Evolutionary conservation across 2,329 filamentous ascomycete species (phyloP), one percentile per base, ranked within the genome.

Genomic region (Ascomycota sp.): DNA sequence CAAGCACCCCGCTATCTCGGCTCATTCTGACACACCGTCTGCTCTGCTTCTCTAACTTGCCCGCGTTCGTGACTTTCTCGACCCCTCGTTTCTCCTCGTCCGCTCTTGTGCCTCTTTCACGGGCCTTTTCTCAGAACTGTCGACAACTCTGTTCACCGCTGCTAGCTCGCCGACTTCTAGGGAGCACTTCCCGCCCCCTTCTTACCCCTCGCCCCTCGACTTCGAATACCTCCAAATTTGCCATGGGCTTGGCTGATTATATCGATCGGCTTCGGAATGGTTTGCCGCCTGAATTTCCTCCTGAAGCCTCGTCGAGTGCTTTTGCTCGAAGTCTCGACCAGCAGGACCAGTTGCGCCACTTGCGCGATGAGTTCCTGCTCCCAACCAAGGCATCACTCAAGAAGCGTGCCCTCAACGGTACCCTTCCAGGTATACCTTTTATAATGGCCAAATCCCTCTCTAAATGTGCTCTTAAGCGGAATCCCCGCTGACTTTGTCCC

Each of bases 361-460:
- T 80, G 32, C 66, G 80, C 21, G 53, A 69, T 17, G 66, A 86
- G 40, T 93, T 86, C 47, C 63, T 76, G 28, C 72, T 91, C 27
- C 83, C 83, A 0, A 76, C 75, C 3, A 80, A 72, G 47, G 58
- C 56, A 8, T 79, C 83, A 25, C 52, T 89, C 27, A 72, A 65
- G 46, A 66, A 75, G 38, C 74, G 60, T 37, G 68, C 62, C 0
- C 49, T 79, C 8, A 50, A 58, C 12, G 58, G 56, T 13, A 46
- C 40, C 4, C 39, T 58, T 25, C 53, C 53, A n/a, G 47, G 57
- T 61, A 41, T 28, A 5, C 11, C 7, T 15, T 20, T 17, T 8
- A 7, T 7, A 5, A 7, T n/a, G n/a, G n/a, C n/a, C n/a, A n/a
- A n/a, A n/a, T n/a, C n/a, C n/a, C n/a, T n/a, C n/a, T n/a, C n/a